These are phyloP conservation scores for Neofusicoccum ribis DNA, from an alignment of 2,329 filamentous ascomycete genomes.

Conservation along the genomic window DNA sequence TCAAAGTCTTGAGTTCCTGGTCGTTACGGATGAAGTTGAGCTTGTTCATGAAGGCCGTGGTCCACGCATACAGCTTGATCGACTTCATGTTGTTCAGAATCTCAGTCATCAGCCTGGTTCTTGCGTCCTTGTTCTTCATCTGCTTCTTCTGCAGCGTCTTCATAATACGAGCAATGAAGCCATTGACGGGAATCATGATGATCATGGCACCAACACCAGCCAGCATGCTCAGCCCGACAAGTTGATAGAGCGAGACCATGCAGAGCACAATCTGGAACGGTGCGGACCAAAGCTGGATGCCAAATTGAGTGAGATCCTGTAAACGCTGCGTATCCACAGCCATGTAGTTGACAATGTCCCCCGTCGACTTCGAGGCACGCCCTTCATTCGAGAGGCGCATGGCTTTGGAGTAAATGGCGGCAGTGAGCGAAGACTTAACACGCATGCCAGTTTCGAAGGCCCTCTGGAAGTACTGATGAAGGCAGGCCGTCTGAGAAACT, in stretches of 20 bases:
- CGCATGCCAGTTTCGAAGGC: constrained; percentile 96
- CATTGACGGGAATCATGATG: constrained; percentile 95
- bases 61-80: constrained; percentile 97
- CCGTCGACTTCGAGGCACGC: constrained; percentile 82
- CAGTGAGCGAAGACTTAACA: constrained; percentile 86
- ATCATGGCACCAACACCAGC: constrained; percentile 94
- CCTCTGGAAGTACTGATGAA: constrained; percentile 97
- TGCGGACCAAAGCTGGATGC: constrained; percentile 93
- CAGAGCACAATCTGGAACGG: constrained; percentile 95
- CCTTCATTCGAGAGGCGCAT: constrained; percentile 91
- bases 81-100: constrained; percentile 99
- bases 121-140: constrained; percentile 98
- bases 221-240: constrained; percentile 95
- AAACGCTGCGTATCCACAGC: constrained; percentile 95
- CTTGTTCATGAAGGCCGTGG: constrained; percentile 94
- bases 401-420: constrained; percentile 90
- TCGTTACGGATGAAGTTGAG: constrained; percentile 96
- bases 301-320: constrained; percentile 92
- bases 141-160: constrained; percentile 92
- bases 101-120: constrained; percentile 91
- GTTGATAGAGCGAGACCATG: constrained; percentile 91
- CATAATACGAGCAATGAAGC: constrained; percentile 87
- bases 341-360: constrained; percentile 99
- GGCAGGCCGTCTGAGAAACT: constrained; percentile 79
- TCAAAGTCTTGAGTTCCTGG: constrained; percentile 88